Percentiles rank a stretch among this genome's conserved stretches.
Conservation (phyloP, 1,139 yeast species). For the Geotrichum carabidarum region DNA sequence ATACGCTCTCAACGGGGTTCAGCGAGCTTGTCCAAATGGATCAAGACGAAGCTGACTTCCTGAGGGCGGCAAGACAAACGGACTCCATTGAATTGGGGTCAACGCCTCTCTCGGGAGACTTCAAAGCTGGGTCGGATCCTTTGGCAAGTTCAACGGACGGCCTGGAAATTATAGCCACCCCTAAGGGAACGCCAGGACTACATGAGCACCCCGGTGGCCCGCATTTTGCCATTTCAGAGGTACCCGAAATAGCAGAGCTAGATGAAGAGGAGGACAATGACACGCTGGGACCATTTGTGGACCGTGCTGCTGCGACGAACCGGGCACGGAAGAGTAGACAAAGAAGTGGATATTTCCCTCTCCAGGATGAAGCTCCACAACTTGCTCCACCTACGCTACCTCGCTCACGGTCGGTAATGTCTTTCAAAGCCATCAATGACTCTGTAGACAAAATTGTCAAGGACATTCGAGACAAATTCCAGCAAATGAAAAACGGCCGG, state of each 20-base stretch:
- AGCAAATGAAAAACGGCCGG: slow-evolving; percentile 9
- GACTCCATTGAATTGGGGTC: slow-evolving; percentile 8
- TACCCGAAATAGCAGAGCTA: neutral
- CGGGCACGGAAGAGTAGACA: neutral
- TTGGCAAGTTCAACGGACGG: neutral
- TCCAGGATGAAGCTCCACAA: neutral
- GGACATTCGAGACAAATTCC: slow-evolving; percentile 15
- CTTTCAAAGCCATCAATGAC: slow-evolving; percentile 5
- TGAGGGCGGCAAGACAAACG: slow-evolving; percentile 3
- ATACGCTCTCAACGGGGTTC: slow-evolving; percentile 5
- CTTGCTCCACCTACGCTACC: neutral
- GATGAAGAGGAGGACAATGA: neutral
- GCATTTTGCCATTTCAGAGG: neutral
- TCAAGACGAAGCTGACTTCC: slow-evolving; percentile 9
- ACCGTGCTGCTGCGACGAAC: neutral
- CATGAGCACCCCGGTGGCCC: neutral
- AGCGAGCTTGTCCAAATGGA: slow-evolving; percentile 10
- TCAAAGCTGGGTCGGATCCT: neutral
- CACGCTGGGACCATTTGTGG: neutral
- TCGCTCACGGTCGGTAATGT: slow-evolving; percentile 2
- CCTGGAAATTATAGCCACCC: neutral
- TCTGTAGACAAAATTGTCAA: slow-evolving; percentile 16
- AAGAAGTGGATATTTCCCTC: neutral
- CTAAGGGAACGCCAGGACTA: no score
- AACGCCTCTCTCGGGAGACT: neutral